phyloP scores from a whole-genome alignment of 2,329 filamentous ascomycete species.

The Cordyceps cicadae region DNA sequence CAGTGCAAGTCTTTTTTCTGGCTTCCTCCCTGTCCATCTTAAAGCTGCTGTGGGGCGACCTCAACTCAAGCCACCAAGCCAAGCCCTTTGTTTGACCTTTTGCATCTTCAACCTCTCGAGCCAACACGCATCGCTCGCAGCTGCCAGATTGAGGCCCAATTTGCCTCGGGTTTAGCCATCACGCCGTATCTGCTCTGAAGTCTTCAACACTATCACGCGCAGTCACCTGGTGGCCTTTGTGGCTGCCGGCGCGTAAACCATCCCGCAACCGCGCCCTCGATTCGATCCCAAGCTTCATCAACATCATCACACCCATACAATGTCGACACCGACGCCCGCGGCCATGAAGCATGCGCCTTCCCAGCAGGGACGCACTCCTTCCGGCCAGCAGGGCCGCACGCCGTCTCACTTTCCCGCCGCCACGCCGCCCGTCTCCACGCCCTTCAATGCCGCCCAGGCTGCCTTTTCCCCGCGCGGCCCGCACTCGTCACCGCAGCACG shows the following conservation, averaged over 20 bases:
- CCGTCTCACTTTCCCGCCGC: conserved; percentile 45
- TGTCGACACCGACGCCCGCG: conserved; percentile 45
- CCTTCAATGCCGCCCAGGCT: conserved; percentile 49
- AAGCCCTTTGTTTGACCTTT: background rate
- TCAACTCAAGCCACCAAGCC: background rate
- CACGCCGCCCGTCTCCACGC: conserved; percentile 59
- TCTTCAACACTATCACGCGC: background rate
- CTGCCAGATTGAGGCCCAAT: background rate
- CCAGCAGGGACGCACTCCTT: conserved; percentile 38
- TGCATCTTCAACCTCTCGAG: background rate
- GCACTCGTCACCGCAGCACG: conserved; percentile 54
- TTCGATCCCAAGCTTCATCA: background rate
- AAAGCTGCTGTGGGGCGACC: conserved; percentile 10
- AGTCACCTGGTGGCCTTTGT: background rate
- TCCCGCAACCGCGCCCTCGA: background rate
- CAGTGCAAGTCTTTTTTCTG: background rate
- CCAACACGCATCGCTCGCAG: background rate
- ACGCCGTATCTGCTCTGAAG: background rate
- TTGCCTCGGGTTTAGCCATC: background rate
- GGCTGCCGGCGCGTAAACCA: background rate
- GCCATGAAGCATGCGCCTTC: conserved; percentile 38
- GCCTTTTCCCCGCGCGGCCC: conserved; percentile 51
- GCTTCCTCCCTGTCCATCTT: background rate
- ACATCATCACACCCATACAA: conserved; percentile 16
- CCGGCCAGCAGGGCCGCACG: conserved; percentile 40